Evolutionary conservation across 352 stramenopile genomes (phyloP), one percentile per base, ranked within the genome.

Genomic region (Hyaloperonospora brassicae): DNA sequence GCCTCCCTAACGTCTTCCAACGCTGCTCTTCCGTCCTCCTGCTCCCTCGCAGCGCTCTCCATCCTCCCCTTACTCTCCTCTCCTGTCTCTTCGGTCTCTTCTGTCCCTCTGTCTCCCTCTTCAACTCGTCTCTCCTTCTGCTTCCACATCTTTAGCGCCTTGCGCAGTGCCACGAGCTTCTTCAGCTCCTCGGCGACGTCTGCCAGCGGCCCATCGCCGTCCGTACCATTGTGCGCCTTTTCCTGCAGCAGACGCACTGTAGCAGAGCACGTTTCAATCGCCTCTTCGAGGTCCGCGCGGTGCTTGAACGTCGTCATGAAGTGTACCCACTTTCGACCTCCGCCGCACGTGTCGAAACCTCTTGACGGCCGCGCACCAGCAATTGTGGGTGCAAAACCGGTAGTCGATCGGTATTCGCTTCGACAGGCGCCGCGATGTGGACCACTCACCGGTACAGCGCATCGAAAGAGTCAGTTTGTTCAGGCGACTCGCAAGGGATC

Each of bases 71-170:
- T 30, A 22, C 2, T 30, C 45, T 65, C 55, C 0, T 63, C 51
- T 21, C 55, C 2, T 40, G 48, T 44, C 5, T 48, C 46, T n/a
- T 52, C 51, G 12, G 57, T 35, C 23, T 35, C 14, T 13, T 42
- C 36, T 4, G 11, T 27, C 12, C 50, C 36, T 8, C 45, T 50
- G 4, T 36, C 55, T 34, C 60, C 56, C 0, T 59, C 55, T 24
- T 59, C 45, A 4, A 73, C 50, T 46, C 69, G 46, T 27, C 73
- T 61, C 13, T 74, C 58, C 45, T 68, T 57, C 27, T 64, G 49
- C 36, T 68, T 70, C 73, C 76, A 87, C 17, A 58, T 52, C 58
- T 84, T 72, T 50, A 88, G 66, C 62, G 88, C 69, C 64, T 88
- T 90, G 60, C 76, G 73, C 65, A 90, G 56, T 27, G 42, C 62